A percentile compares a stretch with the other conserved stretches of the same genome.
Conservation (phyloP, 805 yeast genomes). For the Nakazawaea molendinolei region DNA sequence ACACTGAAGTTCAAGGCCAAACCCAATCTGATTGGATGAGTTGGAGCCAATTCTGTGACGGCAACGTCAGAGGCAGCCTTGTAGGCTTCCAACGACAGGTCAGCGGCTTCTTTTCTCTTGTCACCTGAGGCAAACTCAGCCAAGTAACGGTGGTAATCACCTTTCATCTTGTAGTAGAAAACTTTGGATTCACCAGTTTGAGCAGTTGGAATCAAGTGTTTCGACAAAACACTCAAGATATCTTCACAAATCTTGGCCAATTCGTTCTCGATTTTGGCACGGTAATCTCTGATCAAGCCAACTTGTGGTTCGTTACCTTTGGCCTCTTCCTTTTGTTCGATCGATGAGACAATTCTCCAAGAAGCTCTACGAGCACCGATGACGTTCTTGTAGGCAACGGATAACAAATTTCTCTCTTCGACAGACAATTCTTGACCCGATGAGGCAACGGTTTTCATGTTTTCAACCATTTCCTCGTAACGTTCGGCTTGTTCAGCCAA, state of each 20-base stretch:
- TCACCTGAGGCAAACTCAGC: constrained; percentile 94
- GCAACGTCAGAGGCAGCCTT: constrained; percentile 96
- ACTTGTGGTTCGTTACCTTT: constrained; percentile 93
- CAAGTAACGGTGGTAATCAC: constrained; percentile 98
- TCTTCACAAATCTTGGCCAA: constrained; percentile 91
- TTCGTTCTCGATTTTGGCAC: constrained; percentile 90
- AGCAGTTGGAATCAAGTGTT: constrained; percentile 90
- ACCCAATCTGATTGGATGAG: constrained; percentile 97
- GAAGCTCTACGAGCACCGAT: constrained; percentile 99
- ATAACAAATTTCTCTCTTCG: constrained; percentile 94
- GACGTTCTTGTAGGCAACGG: constrained; percentile 97
- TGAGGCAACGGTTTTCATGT: constrained; percentile 96
- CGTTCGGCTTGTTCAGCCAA: constrained; percentile 99
- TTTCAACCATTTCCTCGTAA: constrained; percentile 98
- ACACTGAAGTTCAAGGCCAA: constrained; percentile 97
- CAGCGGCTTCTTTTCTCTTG: constrained; percentile 88
- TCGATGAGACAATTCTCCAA: constrained; percentile 97
- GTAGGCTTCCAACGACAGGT: constrained; percentile 88
- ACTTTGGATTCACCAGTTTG: constrained; percentile 97
- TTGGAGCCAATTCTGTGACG: constrained; percentile 93
- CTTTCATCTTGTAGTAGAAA: constrained; percentile 98
- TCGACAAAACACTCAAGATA: constrained; percentile 78
- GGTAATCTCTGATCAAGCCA: constrained; percentile 83
- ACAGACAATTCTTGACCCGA: constrained; percentile 93
- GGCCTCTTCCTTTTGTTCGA: constrained; percentile 96